phyloP scores from a whole-genome alignment of 345 rosid genomes.

The Syzygium grande region DNA sequence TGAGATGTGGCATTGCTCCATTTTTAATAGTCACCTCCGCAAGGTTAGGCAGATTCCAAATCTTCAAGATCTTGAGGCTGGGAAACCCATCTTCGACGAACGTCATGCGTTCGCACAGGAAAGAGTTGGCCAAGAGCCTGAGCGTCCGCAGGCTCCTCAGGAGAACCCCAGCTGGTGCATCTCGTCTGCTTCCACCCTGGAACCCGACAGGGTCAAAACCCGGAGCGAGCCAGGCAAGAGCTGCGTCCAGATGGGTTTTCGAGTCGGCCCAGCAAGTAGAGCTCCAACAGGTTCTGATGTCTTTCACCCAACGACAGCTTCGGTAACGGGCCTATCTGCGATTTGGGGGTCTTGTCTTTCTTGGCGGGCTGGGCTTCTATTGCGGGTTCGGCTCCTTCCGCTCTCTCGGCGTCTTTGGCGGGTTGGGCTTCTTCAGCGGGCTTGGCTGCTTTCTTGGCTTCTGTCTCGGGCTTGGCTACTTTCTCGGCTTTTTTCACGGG shows the following conservation, averaged over 20 bases:
- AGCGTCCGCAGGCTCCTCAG: background rate
- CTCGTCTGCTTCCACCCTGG: background rate
- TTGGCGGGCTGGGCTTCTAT: accelerated
- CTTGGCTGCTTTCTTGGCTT: background rate
- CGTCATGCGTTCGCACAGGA: background rate
- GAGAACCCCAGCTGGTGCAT: background rate
- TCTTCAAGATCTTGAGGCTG: background rate
- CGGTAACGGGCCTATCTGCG: background rate
- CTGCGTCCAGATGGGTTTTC: background rate
- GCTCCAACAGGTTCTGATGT: background rate
- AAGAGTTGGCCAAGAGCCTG: background rate
- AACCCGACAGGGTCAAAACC: background rate
- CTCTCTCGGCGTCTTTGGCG: too few species aligned
- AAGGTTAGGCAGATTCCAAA: background rate
- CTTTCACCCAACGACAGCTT: background rate
- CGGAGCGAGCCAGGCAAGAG: background rate
- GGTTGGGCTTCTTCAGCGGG: background rate
- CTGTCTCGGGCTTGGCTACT: too few species aligned
- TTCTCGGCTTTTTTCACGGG: background rate
- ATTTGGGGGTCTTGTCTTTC: background rate
- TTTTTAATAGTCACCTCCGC: accelerated
- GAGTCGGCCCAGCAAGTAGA: background rate
- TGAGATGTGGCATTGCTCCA: background rate
- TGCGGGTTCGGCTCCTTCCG: too few species aligned
- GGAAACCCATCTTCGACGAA: background rate